Evolutionary conservation across 345 rosid species (phyloP), one percentile per base, ranked within the genome.

Genomic region (Linum lewisii): DNA sequence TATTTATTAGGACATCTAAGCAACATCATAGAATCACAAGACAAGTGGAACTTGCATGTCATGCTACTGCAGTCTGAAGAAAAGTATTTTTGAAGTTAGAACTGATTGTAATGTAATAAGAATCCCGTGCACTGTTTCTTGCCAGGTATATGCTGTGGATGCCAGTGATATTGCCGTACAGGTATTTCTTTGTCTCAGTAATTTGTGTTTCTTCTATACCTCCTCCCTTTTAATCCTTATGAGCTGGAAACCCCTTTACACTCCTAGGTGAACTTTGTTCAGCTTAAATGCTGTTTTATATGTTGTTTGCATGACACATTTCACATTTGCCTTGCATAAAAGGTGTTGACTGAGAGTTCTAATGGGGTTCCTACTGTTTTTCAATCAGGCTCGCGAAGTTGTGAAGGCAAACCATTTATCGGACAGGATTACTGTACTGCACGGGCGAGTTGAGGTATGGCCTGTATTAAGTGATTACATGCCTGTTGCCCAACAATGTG

Each of bases 161-260:
- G 99, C 99, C 42, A 93, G 99, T 80, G 91, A 81, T 66, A 93
- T 93, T 69, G 95, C 99, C 21, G 80, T 85, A 64, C 99, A 89
- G 97, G 99, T 93, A 79, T 47, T 67, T 23, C 53, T 51, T 57
- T 51, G 34, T 71, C 60, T 50, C 25, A 53, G 47, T 23, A 52
- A 19, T 44, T 47, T 59, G 50, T 21, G 62, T 18, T 11, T 29
- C 53, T 52, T 24, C 38, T 34, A 0, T 11, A 11, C 10, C 10
- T 11, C 1, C 38, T 11, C 10, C 38, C 38, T 34, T 34, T 34
- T 16, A 42, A 42, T 16, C 47, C 47, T 7, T 29, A 42, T 16
- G 18, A 42, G 47, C 47, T 42, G 47, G 15, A 29, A 11, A 1
- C 14, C 9, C 4, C 15, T 11, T 42, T 42, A 42, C 18, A 16